Evolutionary conservation across 1,139 yeast genomes (phyloP).

Genomic region (Eremothecium coryli): DNA sequence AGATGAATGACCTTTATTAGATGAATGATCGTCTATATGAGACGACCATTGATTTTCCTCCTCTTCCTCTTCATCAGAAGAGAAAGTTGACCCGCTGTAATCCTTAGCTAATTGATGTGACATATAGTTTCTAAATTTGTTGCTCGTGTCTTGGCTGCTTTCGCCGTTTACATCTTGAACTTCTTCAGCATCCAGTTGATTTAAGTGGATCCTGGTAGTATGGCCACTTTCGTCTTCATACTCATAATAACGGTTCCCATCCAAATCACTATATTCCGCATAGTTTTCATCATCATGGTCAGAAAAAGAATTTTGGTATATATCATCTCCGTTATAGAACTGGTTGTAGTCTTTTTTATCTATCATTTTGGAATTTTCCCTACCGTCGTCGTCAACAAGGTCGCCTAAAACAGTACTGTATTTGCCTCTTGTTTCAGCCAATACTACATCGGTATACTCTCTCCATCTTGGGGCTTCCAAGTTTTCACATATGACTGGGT

Average conservation of each 20-base stretch:
- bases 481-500: slow-evolving; percentile 23
- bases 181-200: slow-evolving; percentile 16
- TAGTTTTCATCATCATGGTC: slow-evolving; percentile 26
- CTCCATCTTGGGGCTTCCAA: slow-evolving; percentile 60
- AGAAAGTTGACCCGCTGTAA: slow-evolving; percentile 46
- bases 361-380: slow-evolving; percentile 17
- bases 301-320: slow-evolving; percentile 16
- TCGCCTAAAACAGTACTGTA: slow-evolving; percentile 95
- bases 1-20: slow-evolving; percentile 13
- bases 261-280: slow-evolving; percentile 26
- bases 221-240: slow-evolving; percentile 6
- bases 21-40: slow-evolving; percentile 9
- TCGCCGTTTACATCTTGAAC: slow-evolving; percentile 16
- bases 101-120: slow-evolving; percentile 66
- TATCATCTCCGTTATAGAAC: slow-evolving; percentile 12
- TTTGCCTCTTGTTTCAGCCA: slow-evolving; percentile 85
- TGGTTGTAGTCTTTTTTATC: slow-evolving; percentile 15
- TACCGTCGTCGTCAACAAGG: slow-evolving; percentile 30
- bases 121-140: slow-evolving; percentile 68
- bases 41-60: slow-evolving; percentile 9
- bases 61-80: slow-evolving; percentile 26
- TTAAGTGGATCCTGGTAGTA: slow-evolving; percentile 2
- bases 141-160: slow-evolving; percentile 28
- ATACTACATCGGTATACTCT: slow-evolving; percentile 69
- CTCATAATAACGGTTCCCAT: slow-evolving; percentile 12